phyloP scores from a whole-genome alignment of 345 rosid species.

The Boechera stricta region DNA sequence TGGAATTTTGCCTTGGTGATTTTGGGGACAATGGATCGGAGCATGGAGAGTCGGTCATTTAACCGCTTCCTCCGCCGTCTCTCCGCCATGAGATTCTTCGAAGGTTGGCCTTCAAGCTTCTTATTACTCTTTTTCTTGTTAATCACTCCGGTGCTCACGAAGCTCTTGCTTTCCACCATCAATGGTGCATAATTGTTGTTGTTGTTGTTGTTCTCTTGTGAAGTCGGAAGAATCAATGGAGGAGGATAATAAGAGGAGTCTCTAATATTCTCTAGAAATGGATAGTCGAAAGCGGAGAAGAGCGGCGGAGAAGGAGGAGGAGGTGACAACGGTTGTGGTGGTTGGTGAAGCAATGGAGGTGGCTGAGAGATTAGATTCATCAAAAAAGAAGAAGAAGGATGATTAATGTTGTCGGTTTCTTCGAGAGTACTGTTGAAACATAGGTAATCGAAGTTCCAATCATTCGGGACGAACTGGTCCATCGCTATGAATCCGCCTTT shows the following conservation, averaged over 20 bases:
- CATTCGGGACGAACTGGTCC: constrained; percentile 45
- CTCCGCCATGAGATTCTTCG: constrained; percentile 83
- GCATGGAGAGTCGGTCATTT: constrained; percentile 75
- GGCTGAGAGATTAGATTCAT: constrained; percentile 34
- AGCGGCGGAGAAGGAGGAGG: constrained; percentile 5
- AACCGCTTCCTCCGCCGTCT: constrained; percentile 75
- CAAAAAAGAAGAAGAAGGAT: constrained; percentile 9
- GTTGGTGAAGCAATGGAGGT: constrained; percentile 33
- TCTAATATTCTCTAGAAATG: constrained; percentile 41
- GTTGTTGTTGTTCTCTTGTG: constrained; percentile 4
- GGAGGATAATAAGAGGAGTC: constrained; percentile 40
- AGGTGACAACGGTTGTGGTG: constrained; percentile 33
- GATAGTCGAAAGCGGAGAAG: constrained; percentile 48
- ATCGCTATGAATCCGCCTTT: constrained; percentile 14
- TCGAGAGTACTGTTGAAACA: constrained; percentile 32
- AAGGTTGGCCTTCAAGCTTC: constrained; percentile 77
- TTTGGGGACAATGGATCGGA: constrained; percentile 85
- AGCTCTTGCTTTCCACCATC: constrained; percentile 48
- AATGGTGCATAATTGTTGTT: constrained; percentile 29
- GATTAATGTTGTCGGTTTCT: constrained; percentile 4
- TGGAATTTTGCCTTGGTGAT: constrained; percentile 43
- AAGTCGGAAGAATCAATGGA: constrained; percentile 1
- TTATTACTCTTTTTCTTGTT: constrained; percentile 49
- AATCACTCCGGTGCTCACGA: constrained; percentile 33
- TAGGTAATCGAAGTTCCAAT: constrained; percentile 52